Percentiles rank a stretch among this genome's conserved stretches.
Conservation (phyloP, 352 stramenopile genomes). For the Phytophthora hybrid region DNA sequence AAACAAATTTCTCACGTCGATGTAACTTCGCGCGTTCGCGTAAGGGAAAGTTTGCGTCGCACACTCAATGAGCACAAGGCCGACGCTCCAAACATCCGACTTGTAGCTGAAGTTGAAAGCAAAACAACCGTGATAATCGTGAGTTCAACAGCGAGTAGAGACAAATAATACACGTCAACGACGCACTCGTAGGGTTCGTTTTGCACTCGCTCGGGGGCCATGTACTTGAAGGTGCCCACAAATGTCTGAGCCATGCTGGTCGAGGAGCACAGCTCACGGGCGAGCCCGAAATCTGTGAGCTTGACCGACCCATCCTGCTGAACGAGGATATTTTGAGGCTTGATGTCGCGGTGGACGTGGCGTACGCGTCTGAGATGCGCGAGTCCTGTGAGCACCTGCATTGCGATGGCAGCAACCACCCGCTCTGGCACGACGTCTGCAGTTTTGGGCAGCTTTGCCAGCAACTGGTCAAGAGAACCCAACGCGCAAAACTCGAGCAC, state of each 20-base stretch:
- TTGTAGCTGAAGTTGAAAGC: conserved; percentile 58
- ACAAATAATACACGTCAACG: neutral
- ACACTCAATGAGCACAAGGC: conserved; percentile 78
- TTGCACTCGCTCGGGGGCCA: conserved; percentile 93
- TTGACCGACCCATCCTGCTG: conserved; percentile 84
- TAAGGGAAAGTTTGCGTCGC: conserved; percentile 71
- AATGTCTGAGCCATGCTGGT: conserved; percentile 89
- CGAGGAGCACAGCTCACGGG: conserved; percentile 69
- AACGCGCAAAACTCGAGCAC: conserved; percentile 73
- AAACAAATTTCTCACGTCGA: conserved; percentile 52
- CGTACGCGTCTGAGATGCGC: conserved; percentile 64
- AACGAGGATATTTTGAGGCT: conserved; percentile 94
- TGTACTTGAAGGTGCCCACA: conserved; percentile 94
- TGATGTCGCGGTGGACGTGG: conserved; percentile 95
- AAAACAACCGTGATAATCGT: neutral
- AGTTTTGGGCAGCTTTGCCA: conserved; percentile 18
- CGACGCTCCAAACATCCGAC: conserved; percentile 83
- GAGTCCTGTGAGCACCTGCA: conserved; percentile 69
- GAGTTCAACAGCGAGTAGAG: neutral
- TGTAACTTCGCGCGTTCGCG: conserved; percentile 62
- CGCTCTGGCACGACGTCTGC: conserved; percentile 52
- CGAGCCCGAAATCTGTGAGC: conserved; percentile 82
- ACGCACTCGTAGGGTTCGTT: conserved; percentile 80
- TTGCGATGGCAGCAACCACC: conserved; percentile 64
- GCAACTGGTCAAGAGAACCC: conserved; percentile 63